A percentile compares a stretch with the other conserved stretches of the same genome.
phyloP scores from a whole-genome alignment of 768 basidiomycete species.

The Rhodotorula babjevae region DNA sequence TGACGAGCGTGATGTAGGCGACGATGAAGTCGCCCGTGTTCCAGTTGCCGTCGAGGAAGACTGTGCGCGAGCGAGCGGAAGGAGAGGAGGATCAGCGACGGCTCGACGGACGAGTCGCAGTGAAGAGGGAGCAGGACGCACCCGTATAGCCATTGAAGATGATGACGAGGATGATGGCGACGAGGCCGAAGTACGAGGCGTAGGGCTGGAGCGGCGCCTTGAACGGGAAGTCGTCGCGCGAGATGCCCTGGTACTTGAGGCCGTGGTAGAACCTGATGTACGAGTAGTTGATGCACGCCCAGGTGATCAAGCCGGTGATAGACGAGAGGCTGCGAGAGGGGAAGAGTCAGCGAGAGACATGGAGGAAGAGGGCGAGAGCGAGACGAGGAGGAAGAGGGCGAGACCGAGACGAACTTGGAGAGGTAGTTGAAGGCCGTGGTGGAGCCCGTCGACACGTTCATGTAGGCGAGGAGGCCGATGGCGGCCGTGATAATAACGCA shows the following conservation, averaged over 20 bases:
- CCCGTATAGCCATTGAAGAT: slow-evolving; percentile 35
- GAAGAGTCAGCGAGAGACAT: neutral
- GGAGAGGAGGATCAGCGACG: too few species aligned
- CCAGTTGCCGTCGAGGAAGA: slow-evolving; percentile 4
- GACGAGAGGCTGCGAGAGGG: neutral
- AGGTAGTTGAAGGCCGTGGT: slow-evolving; percentile 31
- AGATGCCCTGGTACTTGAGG: slow-evolving; percentile 70
- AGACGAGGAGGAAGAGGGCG: neutral
- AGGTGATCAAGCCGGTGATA: slow-evolving; percentile 58
- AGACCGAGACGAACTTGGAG: neutral
- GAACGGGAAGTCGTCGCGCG: slow-evolving; percentile 69
- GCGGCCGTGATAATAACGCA: slow-evolving; percentile 63
- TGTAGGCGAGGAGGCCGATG: slow-evolving; percentile 64
- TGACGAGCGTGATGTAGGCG: neutral
- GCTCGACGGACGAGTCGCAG: too few species aligned
- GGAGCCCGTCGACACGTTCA: slow-evolving; percentile 55
- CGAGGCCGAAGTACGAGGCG: slow-evolving; percentile 45
- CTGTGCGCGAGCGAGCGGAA: neutral
- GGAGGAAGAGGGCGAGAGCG: neutral
- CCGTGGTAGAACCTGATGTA: slow-evolving; percentile 80
- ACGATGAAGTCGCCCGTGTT: neutral
- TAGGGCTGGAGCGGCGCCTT: slow-evolving; percentile 56
- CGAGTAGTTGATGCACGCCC: slow-evolving; percentile 71
- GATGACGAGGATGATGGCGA: slow-evolving; percentile 41
- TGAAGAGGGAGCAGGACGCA: neutral